Conservation (phyloP, 139 green algal genomes). For the Marvania coccoides region DNA sequence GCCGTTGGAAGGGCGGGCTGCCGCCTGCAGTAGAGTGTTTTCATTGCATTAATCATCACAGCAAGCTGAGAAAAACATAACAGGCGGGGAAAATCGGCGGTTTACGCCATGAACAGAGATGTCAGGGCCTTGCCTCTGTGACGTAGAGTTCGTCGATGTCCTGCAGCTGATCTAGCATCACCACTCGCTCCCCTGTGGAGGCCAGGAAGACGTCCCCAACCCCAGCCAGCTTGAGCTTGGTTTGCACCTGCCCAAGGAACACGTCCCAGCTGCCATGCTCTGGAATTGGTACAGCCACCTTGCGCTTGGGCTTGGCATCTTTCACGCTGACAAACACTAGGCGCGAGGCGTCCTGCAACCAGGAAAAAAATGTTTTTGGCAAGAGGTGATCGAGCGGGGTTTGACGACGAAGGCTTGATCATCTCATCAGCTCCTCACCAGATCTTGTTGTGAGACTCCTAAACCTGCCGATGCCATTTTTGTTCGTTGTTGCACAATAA, state of each 20-base stretch:
- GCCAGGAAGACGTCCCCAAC: slow-evolving; percentile 60
- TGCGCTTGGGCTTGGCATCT: slow-evolving; percentile 65
- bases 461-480: slow-evolving; percentile 6
- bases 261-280: slow-evolving; percentile 61
- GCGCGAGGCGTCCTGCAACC: slow-evolving; percentile 57
- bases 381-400: neutral
- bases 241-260: slow-evolving; percentile 55
- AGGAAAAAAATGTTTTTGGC: too few species aligned
- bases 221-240: slow-evolving; percentile 61
- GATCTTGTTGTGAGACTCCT: slow-evolving; percentile 13
- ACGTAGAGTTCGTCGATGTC: slow-evolving; percentile 85
- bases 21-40: neutral
- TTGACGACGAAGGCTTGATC: neutral
- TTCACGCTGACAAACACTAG: slow-evolving; percentile 78
- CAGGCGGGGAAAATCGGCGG: neutral
- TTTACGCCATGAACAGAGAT: neutral
- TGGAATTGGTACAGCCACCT: slow-evolving; percentile 73
- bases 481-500: too few species aligned
- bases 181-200: slow-evolving; percentile 63
- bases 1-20: slow-evolving; percentile 5
- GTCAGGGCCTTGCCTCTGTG: slow-evolving; percentile 40
- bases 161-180: slow-evolving; percentile 66
- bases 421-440: slow-evolving; percentile 7
- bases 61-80: neutral
- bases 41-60: neutral